A percentile compares a stretch with the other conserved stretches of the same genome.
Conservation (phyloP, 208 protist species). For the Trypanosomatidae sp. region DNA sequence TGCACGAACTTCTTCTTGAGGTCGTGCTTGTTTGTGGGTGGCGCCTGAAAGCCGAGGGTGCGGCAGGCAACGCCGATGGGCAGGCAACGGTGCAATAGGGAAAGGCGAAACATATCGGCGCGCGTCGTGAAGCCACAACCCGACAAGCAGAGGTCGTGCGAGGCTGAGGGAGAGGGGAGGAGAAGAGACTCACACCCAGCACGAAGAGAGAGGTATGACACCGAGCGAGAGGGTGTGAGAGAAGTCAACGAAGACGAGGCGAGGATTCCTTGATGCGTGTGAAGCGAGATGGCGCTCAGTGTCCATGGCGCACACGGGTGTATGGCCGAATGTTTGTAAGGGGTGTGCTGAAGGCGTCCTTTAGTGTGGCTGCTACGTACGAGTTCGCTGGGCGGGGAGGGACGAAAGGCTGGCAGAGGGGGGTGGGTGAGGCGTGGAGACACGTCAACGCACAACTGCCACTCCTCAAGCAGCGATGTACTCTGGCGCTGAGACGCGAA, state of each 20-base stretch:
- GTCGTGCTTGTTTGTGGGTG: conserved; percentile 49
- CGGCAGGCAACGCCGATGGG: conserved; percentile 58
- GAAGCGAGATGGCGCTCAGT: neutral
- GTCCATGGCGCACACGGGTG: neutral
- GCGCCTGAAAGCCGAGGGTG: conserved; percentile 54
- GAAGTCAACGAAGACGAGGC: neutral
- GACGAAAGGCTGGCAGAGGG: neutral
- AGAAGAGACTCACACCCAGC: neutral
- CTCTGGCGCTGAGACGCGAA: neutral
- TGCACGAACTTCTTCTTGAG: conserved; percentile 73
- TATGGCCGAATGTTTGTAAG: neutral
- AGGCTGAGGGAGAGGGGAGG: no score
- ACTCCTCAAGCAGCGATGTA: neutral
- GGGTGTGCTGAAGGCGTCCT: neutral
- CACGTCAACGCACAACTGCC: neutral
- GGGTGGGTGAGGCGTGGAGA: neutral
- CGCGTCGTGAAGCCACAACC: neutral
- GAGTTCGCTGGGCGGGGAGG: neutral
- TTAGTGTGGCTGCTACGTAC: neutral
- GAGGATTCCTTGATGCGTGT: neutral
- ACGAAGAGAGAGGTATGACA: neutral
- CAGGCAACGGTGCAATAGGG: conserved; percentile 34
- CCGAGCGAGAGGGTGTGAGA: neutral
- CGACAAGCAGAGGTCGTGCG: neutral
- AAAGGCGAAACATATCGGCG: conserved; percentile 36